Percentiles rank a stretch among this genome's conserved stretches.
These are phyloP conservation scores for Spathaspora hagerdaliae DNA, from an alignment of 805 yeast genomes.

Conservation along the genomic window DNA sequence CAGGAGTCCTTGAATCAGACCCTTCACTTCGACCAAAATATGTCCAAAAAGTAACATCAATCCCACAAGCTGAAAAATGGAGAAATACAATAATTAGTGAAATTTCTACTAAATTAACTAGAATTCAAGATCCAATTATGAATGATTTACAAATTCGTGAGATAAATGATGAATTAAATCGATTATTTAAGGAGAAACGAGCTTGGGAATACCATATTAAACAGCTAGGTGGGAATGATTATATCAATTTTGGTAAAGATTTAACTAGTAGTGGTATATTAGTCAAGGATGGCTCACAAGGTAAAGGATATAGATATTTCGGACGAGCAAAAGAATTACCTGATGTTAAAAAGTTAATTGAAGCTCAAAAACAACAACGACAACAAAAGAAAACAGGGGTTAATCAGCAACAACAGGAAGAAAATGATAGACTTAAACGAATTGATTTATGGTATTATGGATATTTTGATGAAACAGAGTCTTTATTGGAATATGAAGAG, in stretches of 20 bases:
- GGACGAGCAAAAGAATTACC: constrained; percentile 82
- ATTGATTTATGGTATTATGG: constrained; percentile 44
- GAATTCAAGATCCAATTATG: constrained; percentile 55
- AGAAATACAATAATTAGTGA: constrained; percentile 59
- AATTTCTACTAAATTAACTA: constrained; percentile 54
- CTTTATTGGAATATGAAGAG: constrained; percentile 21
- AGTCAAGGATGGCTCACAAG: constrained; percentile 14
- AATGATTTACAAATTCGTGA: constrained; percentile 66
- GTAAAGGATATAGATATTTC: constrained; percentile 65
- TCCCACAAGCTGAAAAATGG: constrained; percentile 72
- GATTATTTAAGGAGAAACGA: constrained; percentile 58
- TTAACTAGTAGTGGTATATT: constrained; percentile 13
- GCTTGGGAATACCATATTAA: constrained; percentile 78
- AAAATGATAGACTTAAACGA: constrained; percentile 14
- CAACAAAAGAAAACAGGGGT: constrained; percentile 9
- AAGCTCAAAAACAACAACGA: constrained; percentile 9
- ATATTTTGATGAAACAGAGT: constrained; percentile 22
- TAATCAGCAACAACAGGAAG: constrained; percentile 10
- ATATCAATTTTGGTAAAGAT: constrained; percentile 27
- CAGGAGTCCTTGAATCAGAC: constrained; percentile 56
- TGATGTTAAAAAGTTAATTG: constrained; percentile 47
- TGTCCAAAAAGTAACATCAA: constrained; percentile 46
- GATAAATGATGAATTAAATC: constrained; percentile 69
- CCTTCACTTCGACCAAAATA: constrained; percentile 57
- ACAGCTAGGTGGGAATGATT: constrained; percentile 72